These are phyloP conservation scores for Persicaria maculosa DNA, from an alignment of 148 eudicot species.

Conservation along the genomic window DNA sequence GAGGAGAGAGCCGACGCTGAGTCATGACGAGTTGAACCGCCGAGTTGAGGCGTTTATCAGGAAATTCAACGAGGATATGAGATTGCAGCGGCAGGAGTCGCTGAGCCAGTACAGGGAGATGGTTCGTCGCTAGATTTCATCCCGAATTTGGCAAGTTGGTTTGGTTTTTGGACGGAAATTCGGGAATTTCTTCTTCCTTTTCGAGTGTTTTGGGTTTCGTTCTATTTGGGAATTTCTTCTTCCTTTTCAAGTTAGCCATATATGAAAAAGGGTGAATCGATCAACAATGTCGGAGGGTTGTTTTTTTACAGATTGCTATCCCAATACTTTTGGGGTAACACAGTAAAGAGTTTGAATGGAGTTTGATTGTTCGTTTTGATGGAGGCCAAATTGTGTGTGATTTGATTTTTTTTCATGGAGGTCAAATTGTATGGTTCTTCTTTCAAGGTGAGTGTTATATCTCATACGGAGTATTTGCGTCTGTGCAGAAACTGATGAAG, in stretches of 20 bases:
- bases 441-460: background rate
- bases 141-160: background rate
- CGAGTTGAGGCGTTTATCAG: conserved; percentile 81
- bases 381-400: background rate
- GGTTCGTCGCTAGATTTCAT: conserved; percentile 34
- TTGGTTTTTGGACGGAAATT: background rate
- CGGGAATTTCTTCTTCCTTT: background rate
- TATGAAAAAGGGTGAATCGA: background rate
- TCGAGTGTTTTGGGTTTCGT: background rate
- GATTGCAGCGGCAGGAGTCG: conserved; percentile 73
- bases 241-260: background rate
- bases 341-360: background rate
- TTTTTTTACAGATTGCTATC: background rate
- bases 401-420: background rate
- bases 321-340: background rate
- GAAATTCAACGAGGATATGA: conserved; percentile 85
- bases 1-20: conserved; percentile 56
- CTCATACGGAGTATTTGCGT: background rate
- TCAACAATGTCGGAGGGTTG: background rate
- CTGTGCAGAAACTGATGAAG: background rate
- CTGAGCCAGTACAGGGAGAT: conserved; percentile 53
- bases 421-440: background rate
- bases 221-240: no score
- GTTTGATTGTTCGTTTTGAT: no score
- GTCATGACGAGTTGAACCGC: conserved; percentile 87